A percentile compares a stretch with the other conserved stretches of the same genome.
phyloP scores from a whole-genome alignment of 179 eudicot species.

The Actinidia arguta region DNA sequence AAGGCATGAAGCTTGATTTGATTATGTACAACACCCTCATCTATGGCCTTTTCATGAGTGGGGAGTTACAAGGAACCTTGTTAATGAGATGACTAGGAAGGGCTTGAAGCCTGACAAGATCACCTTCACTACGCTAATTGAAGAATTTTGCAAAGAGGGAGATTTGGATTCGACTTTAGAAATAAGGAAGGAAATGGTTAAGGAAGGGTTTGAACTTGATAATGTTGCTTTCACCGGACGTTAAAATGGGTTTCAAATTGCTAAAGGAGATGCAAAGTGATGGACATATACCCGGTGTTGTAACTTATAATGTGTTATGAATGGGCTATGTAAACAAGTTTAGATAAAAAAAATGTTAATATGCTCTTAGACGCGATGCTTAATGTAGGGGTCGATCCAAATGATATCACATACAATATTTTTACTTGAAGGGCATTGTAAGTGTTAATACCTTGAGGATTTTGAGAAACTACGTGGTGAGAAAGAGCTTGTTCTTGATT shows the following conservation, averaged over 20 bases:
- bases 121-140: slow-evolving; percentile 75
- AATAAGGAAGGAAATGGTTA: slow-evolving; percentile 48
- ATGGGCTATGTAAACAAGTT: slow-evolving; percentile 73
- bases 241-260: slow-evolving; percentile 67
- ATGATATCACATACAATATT: slow-evolving; percentile 76
- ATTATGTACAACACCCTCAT: slow-evolving; percentile 66
- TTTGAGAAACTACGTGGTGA: slow-evolving; percentile 44
- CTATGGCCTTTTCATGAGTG: slow-evolving; percentile 64
- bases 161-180: slow-evolving; percentile 60
- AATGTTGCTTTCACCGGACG: slow-evolving; percentile 67
- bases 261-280: slow-evolving; percentile 64
- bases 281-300: slow-evolving; percentile 54
- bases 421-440: slow-evolving; percentile 71
- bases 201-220: slow-evolving; percentile 55
- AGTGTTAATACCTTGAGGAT: slow-evolving; percentile 39
- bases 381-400: slow-evolving; percentile 67
- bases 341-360: slow-evolving; percentile 72
- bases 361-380: slow-evolving; percentile 74
- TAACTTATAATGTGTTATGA: slow-evolving; percentile 75
- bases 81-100: slow-evolving; percentile 47
- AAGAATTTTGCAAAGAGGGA: slow-evolving; percentile 76
- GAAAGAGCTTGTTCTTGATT: slow-evolving; percentile 68
- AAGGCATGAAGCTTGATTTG: slow-evolving; percentile 63
- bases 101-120: slow-evolving; percentile 76
- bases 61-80: slow-evolving; percentile 51